These are phyloP conservation scores for Micromonas commoda DNA, from an alignment of 139 green algal species.

Conservation along the genomic window DNA sequence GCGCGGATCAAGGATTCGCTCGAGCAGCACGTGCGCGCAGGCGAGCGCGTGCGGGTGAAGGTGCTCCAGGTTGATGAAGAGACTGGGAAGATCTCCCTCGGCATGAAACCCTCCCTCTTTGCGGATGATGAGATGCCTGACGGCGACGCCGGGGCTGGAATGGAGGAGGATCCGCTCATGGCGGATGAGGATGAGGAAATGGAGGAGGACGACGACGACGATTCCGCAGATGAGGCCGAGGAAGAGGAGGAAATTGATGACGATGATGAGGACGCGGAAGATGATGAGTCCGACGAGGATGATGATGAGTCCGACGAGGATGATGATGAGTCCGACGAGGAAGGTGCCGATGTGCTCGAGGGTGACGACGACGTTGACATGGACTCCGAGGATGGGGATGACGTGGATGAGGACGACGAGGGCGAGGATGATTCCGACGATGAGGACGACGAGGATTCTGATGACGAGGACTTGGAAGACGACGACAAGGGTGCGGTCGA, in stretches of 20 bases:
- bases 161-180: background rate
- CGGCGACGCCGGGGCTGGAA: background rate
- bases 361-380: slow-evolving; percentile 33
- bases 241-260: background rate
- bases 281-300: slow-evolving; percentile 7
- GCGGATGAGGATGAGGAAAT: slow-evolving; percentile 12
- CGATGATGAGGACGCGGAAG: background rate
- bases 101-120: slow-evolving; percentile 34
- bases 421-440: slow-evolving; percentile 36
- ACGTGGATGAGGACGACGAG: slow-evolving; percentile 48
- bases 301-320: slow-evolving; percentile 24
- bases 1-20: slow-evolving; percentile 59
- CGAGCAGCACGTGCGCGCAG: slow-evolving; percentile 38
- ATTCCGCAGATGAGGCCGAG: slow-evolving; percentile 3
- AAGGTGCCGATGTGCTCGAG: slow-evolving; percentile 30
- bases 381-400: slow-evolving; percentile 20
- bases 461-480: slow-evolving; percentile 38
- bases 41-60: slow-evolving; percentile 58
- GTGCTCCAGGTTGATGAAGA: slow-evolving; percentile 62
- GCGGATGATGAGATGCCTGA: slow-evolving; percentile 3
- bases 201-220: slow-evolving; percentile 2
- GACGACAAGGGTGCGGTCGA: slow-evolving; percentile 44
- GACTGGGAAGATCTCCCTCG: slow-evolving; percentile 53
- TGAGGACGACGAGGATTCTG: slow-evolving; percentile 41
- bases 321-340: slow-evolving; percentile 3